These are phyloP conservation scores for Claviceps africana DNA, from an alignment of 2,329 filamentous ascomycete genomes.

Conservation along the genomic window DNA sequence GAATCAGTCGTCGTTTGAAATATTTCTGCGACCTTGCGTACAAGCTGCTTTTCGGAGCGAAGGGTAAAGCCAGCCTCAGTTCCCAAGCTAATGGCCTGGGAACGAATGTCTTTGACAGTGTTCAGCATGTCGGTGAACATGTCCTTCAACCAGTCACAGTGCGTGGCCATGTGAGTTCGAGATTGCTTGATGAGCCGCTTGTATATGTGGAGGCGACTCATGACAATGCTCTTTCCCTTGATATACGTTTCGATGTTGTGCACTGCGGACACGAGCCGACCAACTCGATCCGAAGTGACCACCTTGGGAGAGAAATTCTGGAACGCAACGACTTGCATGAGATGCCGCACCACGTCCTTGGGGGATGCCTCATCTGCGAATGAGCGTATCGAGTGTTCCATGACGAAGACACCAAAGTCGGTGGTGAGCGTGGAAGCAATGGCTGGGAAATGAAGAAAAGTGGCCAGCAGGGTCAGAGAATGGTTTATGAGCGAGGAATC, in stretches of 20 bases:
- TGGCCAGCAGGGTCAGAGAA: slow-evolving; percentile 62
- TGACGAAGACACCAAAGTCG: slow-evolving; percentile 66
- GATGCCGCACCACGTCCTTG: slow-evolving; percentile 64
- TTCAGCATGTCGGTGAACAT: slow-evolving; percentile 73
- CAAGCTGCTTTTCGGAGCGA: slow-evolving; percentile 53
- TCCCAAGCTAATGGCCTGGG: slow-evolving; percentile 60
- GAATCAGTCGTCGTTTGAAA: slow-evolving; percentile 37
- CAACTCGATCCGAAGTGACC: slow-evolving; percentile 58
- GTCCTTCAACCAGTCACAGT: slow-evolving; percentile 69
- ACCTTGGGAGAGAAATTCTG: slow-evolving; percentile 66
- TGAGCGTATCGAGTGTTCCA: slow-evolving; percentile 65
- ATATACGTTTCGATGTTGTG: slow-evolving; percentile 60
- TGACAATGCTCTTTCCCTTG: slow-evolving; percentile 67
- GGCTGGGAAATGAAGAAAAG: slow-evolving; percentile 61
- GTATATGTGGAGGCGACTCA: slow-evolving; percentile 67
- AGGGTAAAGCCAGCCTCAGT: slow-evolving; percentile 54
- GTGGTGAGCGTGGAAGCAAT: slow-evolving; percentile 56
- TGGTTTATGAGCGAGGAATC: slow-evolving; percentile 64
- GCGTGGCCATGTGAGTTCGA: slow-evolving; percentile 52
- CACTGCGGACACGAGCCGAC: slow-evolving; percentile 55
- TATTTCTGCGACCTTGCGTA: slow-evolving; percentile 52
- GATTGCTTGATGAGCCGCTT: slow-evolving; percentile 61
- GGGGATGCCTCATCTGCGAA: slow-evolving; percentile 55
- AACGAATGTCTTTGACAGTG: slow-evolving; percentile 59
- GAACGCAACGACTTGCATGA: slow-evolving; percentile 67